Percentiles rank a stretch among this genome's conserved stretches.
These are phyloP conservation scores for Agroathelia rolfsii DNA, from an alignment of 1,284 basidiomycete genomes.

Conservation along the genomic window DNA sequence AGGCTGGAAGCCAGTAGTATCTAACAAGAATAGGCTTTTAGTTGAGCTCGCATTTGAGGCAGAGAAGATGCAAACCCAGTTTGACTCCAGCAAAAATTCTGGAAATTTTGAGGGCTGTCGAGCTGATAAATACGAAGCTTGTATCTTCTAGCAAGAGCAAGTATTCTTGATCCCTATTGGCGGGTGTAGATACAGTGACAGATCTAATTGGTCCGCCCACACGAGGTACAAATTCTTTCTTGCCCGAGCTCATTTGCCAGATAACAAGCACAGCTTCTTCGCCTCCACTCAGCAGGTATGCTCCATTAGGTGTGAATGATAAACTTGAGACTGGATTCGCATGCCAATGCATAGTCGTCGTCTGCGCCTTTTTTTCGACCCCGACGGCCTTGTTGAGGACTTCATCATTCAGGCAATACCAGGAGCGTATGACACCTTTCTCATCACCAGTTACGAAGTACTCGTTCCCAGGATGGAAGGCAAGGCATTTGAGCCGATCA, in stretches of 20 bases:
- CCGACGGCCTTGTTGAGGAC: conserved; percentile 39
- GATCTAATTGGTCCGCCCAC: conserved; percentile 82
- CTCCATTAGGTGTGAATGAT: conserved; percentile 84
- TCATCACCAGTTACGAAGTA: conserved; percentile 93
- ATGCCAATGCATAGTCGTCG: conserved; percentile 92
- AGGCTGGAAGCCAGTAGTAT: conserved; percentile 33
- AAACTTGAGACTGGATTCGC: conserved; percentile 90
- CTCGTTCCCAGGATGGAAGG: conserved; percentile 84
- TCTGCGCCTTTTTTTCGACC: conserved; percentile 69
- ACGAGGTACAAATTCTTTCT: conserved; percentile 86
- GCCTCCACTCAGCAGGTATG: conserved; percentile 89
- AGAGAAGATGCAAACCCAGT: conserved; percentile 41
- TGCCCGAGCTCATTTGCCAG: conserved; percentile 85
- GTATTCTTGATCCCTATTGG: conserved; percentile 72
- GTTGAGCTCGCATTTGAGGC: conserved; percentile 1
- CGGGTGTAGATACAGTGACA: conserved; percentile 44
- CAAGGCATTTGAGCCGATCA: conserved; percentile 75
- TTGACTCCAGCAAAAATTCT: conserved; percentile 74
- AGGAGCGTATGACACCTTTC: conserved; percentile 79
- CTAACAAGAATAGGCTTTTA: conserved; percentile 22
- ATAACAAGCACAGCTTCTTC: conserved; percentile 94
- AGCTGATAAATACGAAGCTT: conserved; percentile 70
- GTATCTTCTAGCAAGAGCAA: conserved; percentile 80
- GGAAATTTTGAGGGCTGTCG: conserved; percentile 63
- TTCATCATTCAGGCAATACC: conserved; percentile 80